A percentile compares a stretch with the other conserved stretches of the same genome.
These are phyloP conservation scores for Coemansia sp. DNA, from an alignment of 192 early-diverging fungal species.

Conservation along the genomic window DNA sequence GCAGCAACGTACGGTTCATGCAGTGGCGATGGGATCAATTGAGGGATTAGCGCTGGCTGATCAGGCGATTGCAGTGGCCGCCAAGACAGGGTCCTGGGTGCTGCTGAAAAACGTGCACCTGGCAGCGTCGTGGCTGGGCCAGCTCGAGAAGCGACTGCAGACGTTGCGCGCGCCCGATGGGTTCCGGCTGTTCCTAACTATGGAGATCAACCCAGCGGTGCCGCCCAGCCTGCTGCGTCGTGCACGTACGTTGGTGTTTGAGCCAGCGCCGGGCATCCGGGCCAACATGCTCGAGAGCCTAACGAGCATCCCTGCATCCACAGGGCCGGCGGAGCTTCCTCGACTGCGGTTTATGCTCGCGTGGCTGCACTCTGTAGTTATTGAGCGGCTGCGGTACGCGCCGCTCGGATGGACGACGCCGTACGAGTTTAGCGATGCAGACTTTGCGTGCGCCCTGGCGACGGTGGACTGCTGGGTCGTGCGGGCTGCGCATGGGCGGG, in stretches of 20 bases:
- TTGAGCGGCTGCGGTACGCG: constrained; percentile 94
- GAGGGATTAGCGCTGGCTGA: constrained; percentile 92
- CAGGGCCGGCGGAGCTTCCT: constrained; percentile 74
- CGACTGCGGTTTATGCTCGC: constrained; percentile 93
- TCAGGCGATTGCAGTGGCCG: constrained; percentile 78
- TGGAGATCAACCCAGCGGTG: constrained; percentile 96
- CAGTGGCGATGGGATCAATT: constrained; percentile 97
- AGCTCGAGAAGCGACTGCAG: constrained; percentile 94
- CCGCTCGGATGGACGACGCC: constrained; percentile 96
- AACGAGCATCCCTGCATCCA: constrained; percentile 2
- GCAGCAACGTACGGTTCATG: constrained; percentile 56
- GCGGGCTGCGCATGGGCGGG: constrained; percentile 66
- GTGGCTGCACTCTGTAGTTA: constrained; percentile 93
- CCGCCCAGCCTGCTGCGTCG: constrained; percentile 87
- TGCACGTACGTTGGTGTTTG: constrained; percentile 91
- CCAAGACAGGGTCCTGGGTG: constrained; percentile 89
- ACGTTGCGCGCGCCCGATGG: constrained; percentile 73
- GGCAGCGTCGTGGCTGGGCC: constrained; percentile 86
- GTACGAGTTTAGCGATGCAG: constrained; percentile 99
- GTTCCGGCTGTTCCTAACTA: constrained; percentile 97
- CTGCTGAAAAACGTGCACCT: constrained; percentile 99
- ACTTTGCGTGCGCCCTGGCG: constrained; percentile 84
- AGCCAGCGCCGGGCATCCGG: constrained; percentile 93
- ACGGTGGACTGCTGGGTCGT: constrained; percentile 95
- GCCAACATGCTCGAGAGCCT: constrained; percentile 88